These are phyloP conservation scores for Emmonsiellopsis sp. DNA, from an alignment of 2,329 filamentous ascomycete genomes.

Conservation along the genomic window DNA sequence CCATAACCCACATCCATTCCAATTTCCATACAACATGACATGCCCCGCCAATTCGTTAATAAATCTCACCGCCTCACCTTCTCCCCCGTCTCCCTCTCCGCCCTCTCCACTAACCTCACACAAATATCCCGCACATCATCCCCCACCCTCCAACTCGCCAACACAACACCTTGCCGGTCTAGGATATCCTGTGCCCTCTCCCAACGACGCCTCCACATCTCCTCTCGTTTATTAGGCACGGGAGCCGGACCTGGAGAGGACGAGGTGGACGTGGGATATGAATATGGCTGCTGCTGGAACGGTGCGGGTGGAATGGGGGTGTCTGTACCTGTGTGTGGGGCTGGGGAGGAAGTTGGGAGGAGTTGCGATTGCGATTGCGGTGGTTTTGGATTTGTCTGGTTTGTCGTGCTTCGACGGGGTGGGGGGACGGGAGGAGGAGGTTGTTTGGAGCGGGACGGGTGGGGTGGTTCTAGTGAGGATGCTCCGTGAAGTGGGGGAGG, in stretches of 20 bases:
- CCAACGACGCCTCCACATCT: conserved; percentile 41
- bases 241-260: conserved; percentile 3
- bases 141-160: conserved; percentile 38
- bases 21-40: neutral
- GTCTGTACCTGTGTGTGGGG: neutral
- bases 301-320: neutral
- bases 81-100: conserved; percentile 18
- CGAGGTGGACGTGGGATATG: conserved; percentile 1
- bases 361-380: neutral
- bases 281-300: neutral
- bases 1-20: neutral
- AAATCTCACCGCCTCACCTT: neutral
- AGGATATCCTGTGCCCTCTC: conserved; percentile 35
- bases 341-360: neutral
- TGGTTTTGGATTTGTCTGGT: neutral
- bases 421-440: conserved; percentile 16
- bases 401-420: conserved; percentile 18
- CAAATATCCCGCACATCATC: conserved; percentile 36
- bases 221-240: conserved; percentile 37
- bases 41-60: neutral
- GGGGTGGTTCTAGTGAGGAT: conserved; percentile 5
- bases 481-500: conserved; percentile 10
- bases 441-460: conserved; percentile 19
- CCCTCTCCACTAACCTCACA: conserved; percentile 33
- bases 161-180: conserved; percentile 30